Evolutionary conservation across 1,284 basidiomycete species (phyloP).

Genomic region (Ganoderma sp.): DNA sequence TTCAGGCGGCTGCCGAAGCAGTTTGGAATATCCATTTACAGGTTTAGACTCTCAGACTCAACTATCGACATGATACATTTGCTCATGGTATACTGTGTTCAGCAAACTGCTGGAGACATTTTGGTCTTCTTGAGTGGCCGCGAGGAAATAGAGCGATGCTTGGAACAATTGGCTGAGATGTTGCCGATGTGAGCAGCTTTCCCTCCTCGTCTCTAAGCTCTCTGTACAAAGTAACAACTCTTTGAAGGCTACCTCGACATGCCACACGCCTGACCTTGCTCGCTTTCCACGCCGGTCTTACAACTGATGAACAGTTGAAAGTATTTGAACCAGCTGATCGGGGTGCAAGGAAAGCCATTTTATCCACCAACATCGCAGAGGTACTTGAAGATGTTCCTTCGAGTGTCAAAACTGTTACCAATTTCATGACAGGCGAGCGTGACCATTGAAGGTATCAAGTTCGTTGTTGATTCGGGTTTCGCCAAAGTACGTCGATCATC

Average conservation of each 20-base stretch:
- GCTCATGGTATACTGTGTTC: slow-evolving; percentile 12
- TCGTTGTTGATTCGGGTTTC: slow-evolving; percentile 94
- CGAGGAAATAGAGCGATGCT: slow-evolving; percentile 92
- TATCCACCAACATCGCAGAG: slow-evolving; percentile 97
- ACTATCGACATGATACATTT: slow-evolving; percentile 5
- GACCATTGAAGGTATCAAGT: slow-evolving; percentile 94
- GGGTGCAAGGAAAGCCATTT: slow-evolving; percentile 87
- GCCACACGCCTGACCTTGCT: slow-evolving; percentile 69
- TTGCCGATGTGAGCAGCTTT: slow-evolving; percentile 65
- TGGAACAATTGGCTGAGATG: slow-evolving; percentile 83
- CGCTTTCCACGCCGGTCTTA: slow-evolving; percentile 88
- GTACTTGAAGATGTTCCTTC: slow-evolving; percentile 44
- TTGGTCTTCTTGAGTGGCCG: slow-evolving; percentile 95
- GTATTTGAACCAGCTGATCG: slow-evolving; percentile 82
- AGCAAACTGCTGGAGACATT: slow-evolving; percentile 86
- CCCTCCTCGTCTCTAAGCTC: slow-evolving; percentile 21
- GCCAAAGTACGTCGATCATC: slow-evolving; percentile 77
- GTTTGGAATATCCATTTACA: slow-evolving; percentile 87
- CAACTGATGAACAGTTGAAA: slow-evolving; percentile 83
- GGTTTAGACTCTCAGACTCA: slow-evolving; percentile 47
- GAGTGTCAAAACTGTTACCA: neutral
- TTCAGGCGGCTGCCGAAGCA: slow-evolving; percentile 82
- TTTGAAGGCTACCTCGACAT: slow-evolving; percentile 71
- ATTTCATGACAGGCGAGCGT: slow-evolving; percentile 80
- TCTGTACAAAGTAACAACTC: slow-evolving; percentile 10